phyloP scores from a whole-genome alignment of 1,284 basidiomycete genomes.

The Fomitopsis palustris region DNA sequence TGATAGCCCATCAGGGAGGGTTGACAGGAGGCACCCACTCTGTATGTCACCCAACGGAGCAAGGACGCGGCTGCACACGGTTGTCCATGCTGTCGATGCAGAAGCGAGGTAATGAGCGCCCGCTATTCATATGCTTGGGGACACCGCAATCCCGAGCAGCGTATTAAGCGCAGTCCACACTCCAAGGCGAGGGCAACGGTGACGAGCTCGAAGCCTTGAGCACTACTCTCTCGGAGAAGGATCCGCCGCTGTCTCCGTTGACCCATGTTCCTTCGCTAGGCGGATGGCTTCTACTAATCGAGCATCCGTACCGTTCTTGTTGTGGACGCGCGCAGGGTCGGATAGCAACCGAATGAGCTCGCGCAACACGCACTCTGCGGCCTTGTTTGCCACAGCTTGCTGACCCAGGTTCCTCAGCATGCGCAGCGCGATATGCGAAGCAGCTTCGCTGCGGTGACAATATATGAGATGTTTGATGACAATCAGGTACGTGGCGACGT shows the following conservation, averaged over 20 bases:
- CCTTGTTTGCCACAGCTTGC: slow-evolving; percentile 6
- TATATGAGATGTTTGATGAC: slow-evolving; percentile 30
- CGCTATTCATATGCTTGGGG: neutral
- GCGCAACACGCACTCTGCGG: slow-evolving; percentile 7
- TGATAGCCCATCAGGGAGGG: no score
- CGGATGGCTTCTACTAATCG: neutral
- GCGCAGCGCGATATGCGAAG: slow-evolving; percentile 23
- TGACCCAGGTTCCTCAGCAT: slow-evolving; percentile 21
- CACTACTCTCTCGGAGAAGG: neutral
- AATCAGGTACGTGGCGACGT: slow-evolving; percentile 25
- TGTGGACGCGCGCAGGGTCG: neutral
- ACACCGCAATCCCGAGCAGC: neutral
- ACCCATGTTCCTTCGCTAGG: neutral
- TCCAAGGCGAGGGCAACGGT: neutral
- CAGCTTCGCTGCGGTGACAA: slow-evolving; percentile 17
- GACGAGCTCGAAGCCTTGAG: neutral
- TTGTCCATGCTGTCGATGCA: no score
- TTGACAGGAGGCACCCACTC: no score
- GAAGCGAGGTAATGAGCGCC: neutral
- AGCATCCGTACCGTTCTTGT: neutral
- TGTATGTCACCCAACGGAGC: no score
- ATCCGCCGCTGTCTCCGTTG: neutral
- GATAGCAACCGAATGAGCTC: neutral
- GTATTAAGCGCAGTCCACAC: no score
- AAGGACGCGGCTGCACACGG: no score